Conservation (phyloP, 1,139 yeast species). For the Pichia sp. region DNA sequence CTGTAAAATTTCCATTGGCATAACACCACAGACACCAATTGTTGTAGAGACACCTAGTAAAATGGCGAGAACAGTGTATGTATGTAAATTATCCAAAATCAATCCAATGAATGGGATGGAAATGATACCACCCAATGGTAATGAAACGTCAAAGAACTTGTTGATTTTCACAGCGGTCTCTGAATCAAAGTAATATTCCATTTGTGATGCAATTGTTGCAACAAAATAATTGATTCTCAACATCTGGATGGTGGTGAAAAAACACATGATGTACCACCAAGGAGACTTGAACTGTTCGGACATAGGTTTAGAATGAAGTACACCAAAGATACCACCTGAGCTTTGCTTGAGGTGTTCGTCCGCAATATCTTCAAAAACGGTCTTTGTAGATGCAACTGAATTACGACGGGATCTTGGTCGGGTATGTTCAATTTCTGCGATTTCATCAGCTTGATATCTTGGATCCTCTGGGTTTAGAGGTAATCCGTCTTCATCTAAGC, state of each 20-base stretch:
- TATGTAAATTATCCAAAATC: slow-evolving; percentile 67
- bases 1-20: slow-evolving; percentile 45
- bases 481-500: slow-evolving; percentile 56
- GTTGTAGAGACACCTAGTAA: slow-evolving; percentile 47
- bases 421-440: slow-evolving; percentile 9
- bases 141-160: slow-evolving; percentile 71
- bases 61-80: slow-evolving; percentile 48
- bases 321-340: slow-evolving; percentile 79
- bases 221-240: slow-evolving; percentile 85
- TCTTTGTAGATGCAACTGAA: slow-evolving; percentile 33
- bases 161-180: slow-evolving; percentile 50
- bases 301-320: slow-evolving; percentile 62
- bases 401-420: slow-evolving; percentile 18
- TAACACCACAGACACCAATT: slow-evolving; percentile 63
- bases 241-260: slow-evolving; percentile 82
- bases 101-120: slow-evolving; percentile 84
- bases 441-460: slow-evolving; percentile 32
- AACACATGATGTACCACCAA: slow-evolving; percentile 74
- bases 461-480: slow-evolving; percentile 37
- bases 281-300: slow-evolving; percentile 59
- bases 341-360: slow-evolving; percentile 48
- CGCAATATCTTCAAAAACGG: slow-evolving; percentile 58
- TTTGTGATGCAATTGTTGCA: slow-evolving; percentile 79
- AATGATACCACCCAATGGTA: slow-evolving; percentile 80
- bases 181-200: slow-evolving; percentile 54